These are phyloP conservation scores for Smithsoniella earleae DNA, from an alignment of 163 green algal genomes.

Conservation along the genomic window DNA sequence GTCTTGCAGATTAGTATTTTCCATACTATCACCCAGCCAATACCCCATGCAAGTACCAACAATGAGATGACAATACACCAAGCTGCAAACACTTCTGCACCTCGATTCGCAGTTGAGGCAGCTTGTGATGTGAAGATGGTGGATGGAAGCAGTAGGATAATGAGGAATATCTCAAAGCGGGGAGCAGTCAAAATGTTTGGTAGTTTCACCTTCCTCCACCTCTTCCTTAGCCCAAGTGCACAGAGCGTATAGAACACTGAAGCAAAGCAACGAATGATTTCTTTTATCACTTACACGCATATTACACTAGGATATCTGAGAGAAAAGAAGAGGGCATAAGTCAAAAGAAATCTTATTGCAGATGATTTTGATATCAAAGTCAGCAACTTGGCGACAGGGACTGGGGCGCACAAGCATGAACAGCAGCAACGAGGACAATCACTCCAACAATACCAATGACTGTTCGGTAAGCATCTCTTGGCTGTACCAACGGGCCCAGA, in stretches of 20 bases:
- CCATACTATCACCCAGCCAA: conserved; percentile 1
- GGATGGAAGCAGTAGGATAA: conserved; percentile 7
- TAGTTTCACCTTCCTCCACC: not conserved
- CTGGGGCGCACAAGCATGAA: not conserved
- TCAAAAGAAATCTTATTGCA: too few relatives aligned
- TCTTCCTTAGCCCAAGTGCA: too few relatives aligned
- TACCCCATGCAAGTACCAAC: not conserved
- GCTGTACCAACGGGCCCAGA: too few relatives aligned
- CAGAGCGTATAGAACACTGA: too few relatives aligned
- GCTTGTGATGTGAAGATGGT: conserved; percentile 18
- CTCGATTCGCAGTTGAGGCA: not conserved
- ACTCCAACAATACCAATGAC: not conserved
- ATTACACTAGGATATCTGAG: too few relatives aligned
- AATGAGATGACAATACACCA: not conserved
- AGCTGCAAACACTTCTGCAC: not conserved
- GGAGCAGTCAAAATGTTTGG: not conserved
- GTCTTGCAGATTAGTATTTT: not conserved
- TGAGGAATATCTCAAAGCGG: conserved; percentile 11
- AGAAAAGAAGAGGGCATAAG: too few relatives aligned
- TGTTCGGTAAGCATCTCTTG: not conserved
- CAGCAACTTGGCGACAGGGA: too few relatives aligned
- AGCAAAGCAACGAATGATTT: too few relatives aligned
- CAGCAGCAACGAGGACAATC: not conserved
- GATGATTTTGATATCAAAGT: too few relatives aligned
- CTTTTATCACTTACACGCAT: too few relatives aligned